phyloP scores from a whole-genome alignment of 2,329 filamentous ascomycete species.

The Diaporthe sp. region DNA sequence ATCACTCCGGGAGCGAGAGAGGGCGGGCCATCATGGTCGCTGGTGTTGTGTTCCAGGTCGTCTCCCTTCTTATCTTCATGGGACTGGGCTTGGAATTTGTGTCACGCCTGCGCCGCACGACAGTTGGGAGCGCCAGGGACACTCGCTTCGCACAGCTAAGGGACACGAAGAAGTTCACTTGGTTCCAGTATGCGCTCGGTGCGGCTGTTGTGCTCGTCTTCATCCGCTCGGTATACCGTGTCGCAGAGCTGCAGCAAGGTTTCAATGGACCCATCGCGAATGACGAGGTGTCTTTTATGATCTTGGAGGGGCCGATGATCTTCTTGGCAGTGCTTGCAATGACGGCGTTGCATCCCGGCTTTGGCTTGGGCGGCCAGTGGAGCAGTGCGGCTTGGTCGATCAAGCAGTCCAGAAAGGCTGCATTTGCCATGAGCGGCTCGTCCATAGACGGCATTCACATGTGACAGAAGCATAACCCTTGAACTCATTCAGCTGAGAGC shows the following conservation, averaged over 20 bases:
- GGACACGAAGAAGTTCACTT: not conserved
- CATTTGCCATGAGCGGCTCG: not conserved
- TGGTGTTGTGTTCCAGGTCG: slow-evolving; percentile 1
- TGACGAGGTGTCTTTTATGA: slow-evolving; percentile 28
- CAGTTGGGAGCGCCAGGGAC: not conserved
- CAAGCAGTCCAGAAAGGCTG: not conserved
- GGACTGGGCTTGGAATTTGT: not conserved
- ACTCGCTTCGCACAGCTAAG: not conserved
- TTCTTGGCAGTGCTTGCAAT: slow-evolving; percentile 14
- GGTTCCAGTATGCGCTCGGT: slow-evolving; percentile 5
- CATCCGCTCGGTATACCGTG: slow-evolving; percentile 7
- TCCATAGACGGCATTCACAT: not conserved
- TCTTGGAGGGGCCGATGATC: slow-evolving; percentile 25
- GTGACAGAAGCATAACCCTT: not conserved
- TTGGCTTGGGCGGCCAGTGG: not conserved
- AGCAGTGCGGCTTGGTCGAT: not conserved
- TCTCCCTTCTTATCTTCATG: slow-evolving; percentile 5
- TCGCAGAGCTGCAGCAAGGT: slow-evolving; percentile 19
- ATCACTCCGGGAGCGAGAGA: not conserved
- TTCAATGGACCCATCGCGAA: slow-evolving; percentile 14
- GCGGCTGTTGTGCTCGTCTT: slow-evolving; percentile 8
- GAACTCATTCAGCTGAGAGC: not conserved
- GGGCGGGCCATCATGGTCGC: slow-evolving; percentile 6
- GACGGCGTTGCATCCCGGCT: not conserved
- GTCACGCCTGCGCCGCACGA: not conserved